Conservation (phyloP, 1,284 basidiomycete genomes). For the Irpex lacteus region DNA sequence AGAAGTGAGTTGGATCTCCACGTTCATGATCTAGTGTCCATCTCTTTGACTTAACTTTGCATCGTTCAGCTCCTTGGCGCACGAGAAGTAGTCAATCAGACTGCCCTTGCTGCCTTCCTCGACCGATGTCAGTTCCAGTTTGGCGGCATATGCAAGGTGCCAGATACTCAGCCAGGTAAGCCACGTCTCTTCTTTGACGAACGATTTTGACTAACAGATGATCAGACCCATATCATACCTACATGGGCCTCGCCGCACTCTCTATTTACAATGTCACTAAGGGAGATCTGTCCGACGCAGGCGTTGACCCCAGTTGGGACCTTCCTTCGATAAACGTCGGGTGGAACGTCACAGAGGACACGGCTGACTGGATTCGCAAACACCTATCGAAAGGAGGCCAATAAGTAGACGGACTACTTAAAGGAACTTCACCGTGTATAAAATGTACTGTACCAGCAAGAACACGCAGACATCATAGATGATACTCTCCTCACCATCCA, state of each 20-base stretch:
- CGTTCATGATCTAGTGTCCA: neutral
- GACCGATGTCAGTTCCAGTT: slow-evolving; percentile 77
- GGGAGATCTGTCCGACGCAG: slow-evolving; percentile 33
- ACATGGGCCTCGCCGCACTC: slow-evolving; percentile 81
- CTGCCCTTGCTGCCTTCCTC: slow-evolving; percentile 61
- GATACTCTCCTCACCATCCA: neutral
- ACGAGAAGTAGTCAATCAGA: slow-evolving; percentile 50
- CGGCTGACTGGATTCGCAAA: slow-evolving; percentile 54
- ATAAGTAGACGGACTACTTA: neutral
- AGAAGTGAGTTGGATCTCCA: slow-evolving; percentile 42
- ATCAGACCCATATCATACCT: slow-evolving; percentile 87
- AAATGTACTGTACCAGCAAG: neutral
- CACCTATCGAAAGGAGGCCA: neutral
- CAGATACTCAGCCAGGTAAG: slow-evolving; percentile 72
- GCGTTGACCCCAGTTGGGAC: slow-evolving; percentile 46
- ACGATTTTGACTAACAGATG: neutral
- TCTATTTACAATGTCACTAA: slow-evolving; percentile 46
- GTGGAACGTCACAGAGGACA: slow-evolving; percentile 66
- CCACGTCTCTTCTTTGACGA: neutral
- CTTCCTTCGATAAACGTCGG: slow-evolving; percentile 61
- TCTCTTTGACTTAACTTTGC: neutral
- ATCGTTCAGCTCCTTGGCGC: slow-evolving; percentile 60
- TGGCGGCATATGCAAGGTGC: slow-evolving; percentile 83
- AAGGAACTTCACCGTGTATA: neutral
- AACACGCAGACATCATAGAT: neutral